Evolutionary conservation across 768 basidiomycete species (phyloP), one percentile per base, ranked within the genome.

Genomic region (Flagelloscypha sp.): DNA sequence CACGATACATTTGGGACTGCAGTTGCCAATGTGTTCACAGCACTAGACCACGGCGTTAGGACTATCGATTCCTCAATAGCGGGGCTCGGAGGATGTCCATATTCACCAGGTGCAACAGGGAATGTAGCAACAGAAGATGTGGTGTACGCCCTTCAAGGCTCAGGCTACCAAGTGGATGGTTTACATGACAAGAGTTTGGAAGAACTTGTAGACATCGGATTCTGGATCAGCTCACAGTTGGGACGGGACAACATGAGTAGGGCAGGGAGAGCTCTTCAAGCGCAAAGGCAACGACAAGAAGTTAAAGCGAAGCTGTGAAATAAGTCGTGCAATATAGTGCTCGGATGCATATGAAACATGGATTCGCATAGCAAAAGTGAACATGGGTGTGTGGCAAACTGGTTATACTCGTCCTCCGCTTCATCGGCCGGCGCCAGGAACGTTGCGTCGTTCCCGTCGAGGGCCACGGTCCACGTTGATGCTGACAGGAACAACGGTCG

Each of bases 41-140:
- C 85, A 3, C 70, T 89, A 9, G 62, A 72, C 8, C 60, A 78
- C 33, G 93, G 92, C 11, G 59, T 97, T 9, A 71, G 79, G 8
- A 85, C 88, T 2, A 72, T 98, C 27, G 93, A 85, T 50, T 67
- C 84, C 2, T 79, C 84, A 1, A 76, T 95, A 12, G 89, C 82
- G 12, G 92, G 93, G 1, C 76, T 97, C 1, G 93, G 94, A 3
- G 90, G 93, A 12, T 97, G 94, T 50, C 93, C 93, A 3, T 98
- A 88, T 58, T 90, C 93, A 1, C 94, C 93, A 2, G 92, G 92
- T 5, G 92, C 93, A 10, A 92, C 89, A 0, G 93, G 94, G 11
- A 95, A 95, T 47, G 86, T 95, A 12, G 81, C 89, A 0, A 97
- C 94, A 0, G 93, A 98, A 47, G 86, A 94, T 46, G 75, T 94